Percentiles rank a stretch among this genome's conserved stretches.
Evolutionary conservation across 208 protist species (phyloP).

Genomic region (Leishmania mexicana): DNA sequence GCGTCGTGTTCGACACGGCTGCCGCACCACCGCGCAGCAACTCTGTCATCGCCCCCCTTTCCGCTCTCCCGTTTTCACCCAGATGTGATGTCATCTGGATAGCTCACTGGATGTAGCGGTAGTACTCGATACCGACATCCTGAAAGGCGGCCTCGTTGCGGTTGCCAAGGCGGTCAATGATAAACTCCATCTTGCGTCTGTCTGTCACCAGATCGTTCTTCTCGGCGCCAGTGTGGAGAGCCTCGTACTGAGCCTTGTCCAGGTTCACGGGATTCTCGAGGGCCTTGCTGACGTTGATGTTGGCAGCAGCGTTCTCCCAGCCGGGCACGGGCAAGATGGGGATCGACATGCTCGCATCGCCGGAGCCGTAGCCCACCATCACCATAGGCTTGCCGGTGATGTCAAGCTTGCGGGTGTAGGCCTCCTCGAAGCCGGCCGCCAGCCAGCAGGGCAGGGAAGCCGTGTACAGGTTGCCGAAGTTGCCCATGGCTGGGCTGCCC

Average conservation of each 20-base stretch:
- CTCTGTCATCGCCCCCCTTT: neutral
- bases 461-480: slow-evolving; percentile 93
- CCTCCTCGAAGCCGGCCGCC: slow-evolving; percentile 88
- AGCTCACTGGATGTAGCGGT: slow-evolving; percentile 70
- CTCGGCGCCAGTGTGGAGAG: slow-evolving; percentile 72
- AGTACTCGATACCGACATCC: slow-evolving; percentile 92
- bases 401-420: slow-evolving; percentile 77
- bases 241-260: slow-evolving; percentile 82
- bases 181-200: slow-evolving; percentile 76
- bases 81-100: neutral
- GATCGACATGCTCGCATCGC: slow-evolving; percentile 88
- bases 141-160: slow-evolving; percentile 88
- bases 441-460: slow-evolving; percentile 91
- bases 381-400: slow-evolving; percentile 88
- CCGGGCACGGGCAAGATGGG: slow-evolving; percentile 82
- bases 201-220: slow-evolving; percentile 70
- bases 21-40: neutral
- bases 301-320: slow-evolving; percentile 80
- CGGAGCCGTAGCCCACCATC: slow-evolving; percentile 89
- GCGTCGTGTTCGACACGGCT: neutral
- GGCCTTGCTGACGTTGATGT: slow-evolving; percentile 77
- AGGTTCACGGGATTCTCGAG: slow-evolving; percentile 77
- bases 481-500: slow-evolving; percentile 81
- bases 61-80: neutral
- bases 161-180: slow-evolving; percentile 77